Percentiles rank a stretch among this genome's conserved stretches.
Evolutionary conservation across 2,329 filamentous ascomycete genomes (phyloP).

Genomic region (Colletotrichum brevisporum): DNA sequence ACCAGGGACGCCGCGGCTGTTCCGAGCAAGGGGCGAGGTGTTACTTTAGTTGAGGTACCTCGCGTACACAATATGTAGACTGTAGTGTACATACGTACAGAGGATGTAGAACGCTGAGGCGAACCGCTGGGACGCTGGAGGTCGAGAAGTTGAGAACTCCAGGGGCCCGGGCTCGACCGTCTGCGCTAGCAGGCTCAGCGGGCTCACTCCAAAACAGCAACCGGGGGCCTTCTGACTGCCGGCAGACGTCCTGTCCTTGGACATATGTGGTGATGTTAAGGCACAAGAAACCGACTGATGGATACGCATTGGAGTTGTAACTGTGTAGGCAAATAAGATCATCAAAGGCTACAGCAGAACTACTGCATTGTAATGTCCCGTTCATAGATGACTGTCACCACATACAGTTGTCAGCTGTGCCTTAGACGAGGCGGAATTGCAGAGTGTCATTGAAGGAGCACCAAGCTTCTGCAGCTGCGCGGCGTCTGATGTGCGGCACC

Average conservation of each 20-base stretch:
- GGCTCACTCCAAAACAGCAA: constrained; percentile 31
- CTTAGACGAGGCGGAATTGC: neutral
- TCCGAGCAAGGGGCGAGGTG: neutral
- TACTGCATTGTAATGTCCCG: neutral
- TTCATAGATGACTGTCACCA: neutral
- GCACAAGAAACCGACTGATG: constrained; percentile 36
- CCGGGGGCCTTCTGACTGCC: constrained; percentile 30
- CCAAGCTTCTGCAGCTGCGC: constrained; percentile 18
- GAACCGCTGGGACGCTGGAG: constrained; percentile 1
- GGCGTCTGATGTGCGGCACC: constrained; percentile 27
- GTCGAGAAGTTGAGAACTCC: neutral
- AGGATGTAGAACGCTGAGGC: no score
- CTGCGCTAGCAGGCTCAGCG: constrained; percentile 11
- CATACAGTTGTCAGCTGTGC: neutral
- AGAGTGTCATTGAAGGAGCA: constrained; percentile 6
- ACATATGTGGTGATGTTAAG: constrained; percentile 33
- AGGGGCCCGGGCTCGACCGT: neutral
- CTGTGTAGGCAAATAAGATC: neutral
- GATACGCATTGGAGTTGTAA: constrained; percentile 26
- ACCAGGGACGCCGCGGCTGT: constrained; percentile 26
- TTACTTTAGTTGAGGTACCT: no score
- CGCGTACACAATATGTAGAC: no score
- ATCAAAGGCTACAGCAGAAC: neutral
- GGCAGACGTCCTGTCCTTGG: constrained; percentile 18
- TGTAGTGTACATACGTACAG: no score